These are phyloP conservation scores for Cryphonectria parasitica DNA, from an alignment of 2,329 filamentous ascomycete species.

Conservation along the genomic window DNA sequence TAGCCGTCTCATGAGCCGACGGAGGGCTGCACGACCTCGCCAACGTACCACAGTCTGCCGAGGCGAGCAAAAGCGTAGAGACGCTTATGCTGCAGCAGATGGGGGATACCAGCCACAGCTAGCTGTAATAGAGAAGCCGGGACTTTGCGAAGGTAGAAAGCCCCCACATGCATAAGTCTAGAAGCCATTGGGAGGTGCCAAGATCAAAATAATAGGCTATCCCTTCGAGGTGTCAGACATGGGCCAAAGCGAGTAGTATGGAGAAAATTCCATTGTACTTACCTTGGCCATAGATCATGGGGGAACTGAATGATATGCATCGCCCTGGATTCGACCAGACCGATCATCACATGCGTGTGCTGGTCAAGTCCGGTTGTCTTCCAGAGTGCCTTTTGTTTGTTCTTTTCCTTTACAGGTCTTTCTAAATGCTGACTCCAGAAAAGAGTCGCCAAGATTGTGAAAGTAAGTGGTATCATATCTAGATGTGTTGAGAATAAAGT, in stretches of 20 bases:
- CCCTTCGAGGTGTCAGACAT: background rate
- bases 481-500: background rate
- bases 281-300: background rate
- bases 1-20: conserved; percentile 49
- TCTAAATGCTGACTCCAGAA: background rate
- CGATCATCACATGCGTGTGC: background rate
- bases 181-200: conserved; percentile 20
- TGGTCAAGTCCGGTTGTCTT: background rate
- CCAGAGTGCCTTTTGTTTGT: background rate
- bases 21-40: conserved; percentile 47
- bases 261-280: background rate
- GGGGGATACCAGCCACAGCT: conserved; percentile 9
- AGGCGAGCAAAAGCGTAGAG: conserved; percentile 21
- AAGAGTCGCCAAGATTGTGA: background rate
- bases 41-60: conserved; percentile 17
- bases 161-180: background rate
- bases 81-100: conserved; percentile 12
- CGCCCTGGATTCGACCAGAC: background rate
- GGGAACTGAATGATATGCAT: background rate
- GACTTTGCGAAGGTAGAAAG: conserved; percentile 10
- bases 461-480: background rate
- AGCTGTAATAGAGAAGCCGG: conserved; percentile 5
- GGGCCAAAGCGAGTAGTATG: background rate
- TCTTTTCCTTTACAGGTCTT: background rate
- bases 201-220: background rate